Base-by-base conservation (phyloP, 768 basidiomycete species). In the Tephrocybe sp. region DNA sequence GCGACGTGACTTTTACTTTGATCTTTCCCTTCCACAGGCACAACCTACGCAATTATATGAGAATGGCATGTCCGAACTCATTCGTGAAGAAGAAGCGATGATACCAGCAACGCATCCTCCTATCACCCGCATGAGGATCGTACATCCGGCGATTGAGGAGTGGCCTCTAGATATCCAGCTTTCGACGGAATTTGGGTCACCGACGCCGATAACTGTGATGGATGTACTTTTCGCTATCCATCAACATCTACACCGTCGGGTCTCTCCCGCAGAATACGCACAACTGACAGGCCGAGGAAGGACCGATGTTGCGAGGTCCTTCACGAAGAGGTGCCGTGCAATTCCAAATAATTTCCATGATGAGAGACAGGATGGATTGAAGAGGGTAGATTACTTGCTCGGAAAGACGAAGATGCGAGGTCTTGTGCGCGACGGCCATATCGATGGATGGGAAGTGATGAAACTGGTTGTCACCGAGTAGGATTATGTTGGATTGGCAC, bases 361-460 rank as follows among this genome's bases (percentile, higher is more conserved):
- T 7, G 44, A 51, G 24, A 45, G 44, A 18, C 44, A 29, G 12
- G 21, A 15, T 0, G 50, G 44, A 10, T 0, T 51, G 2, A 51
- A 33, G 50, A 39, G 43, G 31, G 44, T 51, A 18, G 50, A 51
- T 34, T 51, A 45, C 25, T 6, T 51, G 1, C 9, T 25, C 3
- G 50, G 50, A 18, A 41, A 29, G 39, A 45, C 30, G 9, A 45
- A 15, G 19, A 22, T 45, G 15, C 12, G 45, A 10, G 50, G 50
- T 13, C 15, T 50, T 13, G 16, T 41, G 18, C 38, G 3, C 25
- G 16, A 27, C 11, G 50, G 44, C 22, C 30, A 6, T 23, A 18
- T 40, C 4, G 23, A 41, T 33, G 50, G 44, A 22, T 40, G 22
- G 29, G 44, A 41, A 0, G 13, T 46, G 16, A 24, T 45, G 43